Conservation (phyloP, 2,329 filamentous ascomycete genomes). For the Karstenula rhodostoma region DNA sequence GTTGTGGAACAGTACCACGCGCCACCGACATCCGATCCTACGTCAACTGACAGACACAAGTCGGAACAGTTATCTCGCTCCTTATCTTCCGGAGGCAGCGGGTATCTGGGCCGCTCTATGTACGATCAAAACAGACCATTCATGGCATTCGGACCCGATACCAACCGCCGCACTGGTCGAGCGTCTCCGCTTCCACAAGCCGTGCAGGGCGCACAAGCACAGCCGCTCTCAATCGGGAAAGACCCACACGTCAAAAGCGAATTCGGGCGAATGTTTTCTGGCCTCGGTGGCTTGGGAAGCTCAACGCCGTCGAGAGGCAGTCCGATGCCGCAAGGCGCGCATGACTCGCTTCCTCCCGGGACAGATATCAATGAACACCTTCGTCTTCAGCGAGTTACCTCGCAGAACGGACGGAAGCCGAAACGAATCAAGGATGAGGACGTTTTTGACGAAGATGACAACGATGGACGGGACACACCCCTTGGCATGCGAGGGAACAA, state of each 20-base stretch:
- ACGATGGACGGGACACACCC: conserved; percentile 68
- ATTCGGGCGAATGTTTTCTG: conserved; percentile 92
- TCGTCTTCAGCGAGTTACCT: conserved; percentile 46
- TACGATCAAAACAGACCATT: conserved; percentile 68
- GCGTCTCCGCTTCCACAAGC: conserved; percentile 91
- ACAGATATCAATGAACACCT: conserved; percentile 41
- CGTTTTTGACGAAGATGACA: conserved; percentile 69
- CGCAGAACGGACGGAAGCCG: conserved; percentile 46
- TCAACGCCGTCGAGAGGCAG: conserved; percentile 63
- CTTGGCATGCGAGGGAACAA: conserved; percentile 72
- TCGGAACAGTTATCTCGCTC: conserved; percentile 46
- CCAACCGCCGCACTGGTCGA: conserved; percentile 81
- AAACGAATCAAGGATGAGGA: conserved; percentile 82
- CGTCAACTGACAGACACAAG: conserved; percentile 43
- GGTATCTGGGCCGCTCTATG: conserved; percentile 34
- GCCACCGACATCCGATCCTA: conserved; percentile 50
- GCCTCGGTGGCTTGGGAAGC: conserved; percentile 76
- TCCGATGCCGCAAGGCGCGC: conserved; percentile 52
- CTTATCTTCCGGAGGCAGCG: conserved; percentile 41
- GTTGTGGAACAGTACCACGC: conserved; percentile 50
- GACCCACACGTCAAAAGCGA: conserved; percentile 94
- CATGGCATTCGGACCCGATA: conserved; percentile 75
- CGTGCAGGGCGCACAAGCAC: conserved; percentile 88
- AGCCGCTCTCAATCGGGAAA: conserved; percentile 77
- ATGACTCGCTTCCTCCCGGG: conserved; percentile 36